Evolutionary conservation across 2,329 filamentous ascomycete genomes (phyloP), one percentile per base, ranked within the genome.

Genomic region (Alternaria burnsii): DNA sequence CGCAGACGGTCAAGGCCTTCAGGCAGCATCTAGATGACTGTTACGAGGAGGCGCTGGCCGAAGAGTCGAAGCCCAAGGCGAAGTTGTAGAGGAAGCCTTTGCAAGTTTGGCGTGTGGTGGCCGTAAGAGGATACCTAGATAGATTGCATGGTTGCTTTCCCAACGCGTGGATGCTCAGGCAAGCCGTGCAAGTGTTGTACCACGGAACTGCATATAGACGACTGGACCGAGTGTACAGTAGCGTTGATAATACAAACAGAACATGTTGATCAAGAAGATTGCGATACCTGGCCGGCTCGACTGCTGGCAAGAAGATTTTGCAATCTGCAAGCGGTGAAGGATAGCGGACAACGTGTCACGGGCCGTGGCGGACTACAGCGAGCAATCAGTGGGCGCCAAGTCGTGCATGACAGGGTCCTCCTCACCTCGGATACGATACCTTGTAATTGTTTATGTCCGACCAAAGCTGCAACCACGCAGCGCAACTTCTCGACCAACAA

Each of bases 1-100:
- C 89, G 48, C 88, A 89, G 63, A 83, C 87, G 5, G 88, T 84
- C 26, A 91, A 90, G 82, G 81, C 78, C 63, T 91, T 85, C 75
- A 83, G 87, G 55, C 68, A 79, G 43, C 74, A 87, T 34, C 75
- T 90, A 24, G 87, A 90, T 65, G 81, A 85, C 63, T 82, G 89
- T 69, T 91, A 91, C 69, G 84, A 83, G 30, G 85, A 88, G 72
- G 82, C 83, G 14, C 73, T 83, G 43, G 77, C 74, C 1, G 78
- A 78, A 58, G 75, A 77, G 63, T 72, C 75, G 6, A 81, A 75
- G 71, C 75, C 81, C 36, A 79, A 78, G 63, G 75, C 79, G 10
- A 84, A 79, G 76, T 74, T 87, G 77, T 87, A 85, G 61, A 59
- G 20, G 12, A 20, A 7, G 30, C 41, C 38, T 47, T 55, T 51